Conservation (phyloP, 2,329 filamentous ascomycete genomes). For the Colletotrichum lindemuthianum region DNA sequence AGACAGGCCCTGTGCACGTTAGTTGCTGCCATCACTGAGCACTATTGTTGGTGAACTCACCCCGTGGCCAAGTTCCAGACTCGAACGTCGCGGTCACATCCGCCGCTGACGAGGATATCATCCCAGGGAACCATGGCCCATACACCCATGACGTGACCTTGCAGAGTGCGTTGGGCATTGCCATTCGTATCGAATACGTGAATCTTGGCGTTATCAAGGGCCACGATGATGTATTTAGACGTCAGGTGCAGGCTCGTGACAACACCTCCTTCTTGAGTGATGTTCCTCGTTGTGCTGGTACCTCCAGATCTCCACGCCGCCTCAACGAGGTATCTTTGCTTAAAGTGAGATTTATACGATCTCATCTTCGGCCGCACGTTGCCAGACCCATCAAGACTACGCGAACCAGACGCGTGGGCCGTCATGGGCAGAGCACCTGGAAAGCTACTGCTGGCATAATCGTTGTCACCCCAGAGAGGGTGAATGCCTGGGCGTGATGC, state of each 20-base stretch:
- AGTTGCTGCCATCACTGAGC: slow-evolving; percentile 14
- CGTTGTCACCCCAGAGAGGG: slow-evolving; percentile 25
- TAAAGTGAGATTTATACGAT: slow-evolving; percentile 97
- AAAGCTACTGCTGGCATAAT: slow-evolving; percentile 53
- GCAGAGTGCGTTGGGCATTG: slow-evolving; percentile 85
- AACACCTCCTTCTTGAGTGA: slow-evolving; percentile 95
- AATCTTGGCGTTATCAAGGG: slow-evolving; percentile 97
- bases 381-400: slow-evolving; percentile 65
- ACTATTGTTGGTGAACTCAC: slow-evolving; percentile 60
- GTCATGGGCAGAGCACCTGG: slow-evolving; percentile 54
- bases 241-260: slow-evolving; percentile 96
- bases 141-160: slow-evolving; percentile 98
- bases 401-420: slow-evolving; percentile 52
- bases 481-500: slow-evolving; percentile 25
- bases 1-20: slow-evolving; percentile 68
- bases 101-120: slow-evolving; percentile 92
- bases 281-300: slow-evolving; percentile 83
- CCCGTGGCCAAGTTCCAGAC: slow-evolving; percentile 97
- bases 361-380: slow-evolving; percentile 71
- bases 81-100: slow-evolving; percentile 94
- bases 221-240: slow-evolving; percentile 95
- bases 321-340: slow-evolving; percentile 96
- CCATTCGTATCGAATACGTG: slow-evolving; percentile 97
- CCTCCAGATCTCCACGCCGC: slow-evolving; percentile 96
- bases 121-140: slow-evolving; percentile 99